Evolutionary conservation across 345 rosid genomes (phyloP).

Genomic region (Kandelia obovata): DNA sequence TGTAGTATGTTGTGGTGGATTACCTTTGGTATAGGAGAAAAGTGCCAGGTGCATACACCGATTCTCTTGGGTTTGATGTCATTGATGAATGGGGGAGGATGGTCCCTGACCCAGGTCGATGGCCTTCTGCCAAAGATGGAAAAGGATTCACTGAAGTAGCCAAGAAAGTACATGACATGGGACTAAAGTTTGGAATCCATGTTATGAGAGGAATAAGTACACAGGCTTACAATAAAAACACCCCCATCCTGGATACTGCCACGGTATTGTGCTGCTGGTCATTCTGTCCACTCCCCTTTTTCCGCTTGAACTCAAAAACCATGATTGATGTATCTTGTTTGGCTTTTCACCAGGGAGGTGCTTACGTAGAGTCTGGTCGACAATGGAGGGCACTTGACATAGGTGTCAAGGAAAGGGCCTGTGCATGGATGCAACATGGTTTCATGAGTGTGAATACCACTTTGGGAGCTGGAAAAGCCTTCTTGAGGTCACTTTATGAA

Average conservation of each 20-base stretch:
- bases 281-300: too few species aligned
- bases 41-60: constrained; percentile 64
- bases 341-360: constrained; percentile 48
- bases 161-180: constrained; percentile 68
- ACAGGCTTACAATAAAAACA: constrained; percentile 79
- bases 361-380: constrained; percentile 53
- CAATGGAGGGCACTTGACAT: constrained; percentile 76
- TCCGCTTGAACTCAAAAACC: not conserved
- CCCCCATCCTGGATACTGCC: constrained; percentile 55
- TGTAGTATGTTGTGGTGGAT: constrained; percentile 89
- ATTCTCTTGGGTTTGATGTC: constrained; percentile 82
- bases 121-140: constrained; percentile 89
- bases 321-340: constrained; percentile 9
- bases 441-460: constrained; percentile 84
- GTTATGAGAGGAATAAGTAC: constrained; percentile 91
- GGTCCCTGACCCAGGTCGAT: constrained; percentile 73
- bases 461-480: constrained; percentile 74
- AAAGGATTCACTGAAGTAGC: constrained; percentile 83
- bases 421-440: constrained; percentile 90
- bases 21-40: constrained; percentile 91
- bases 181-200: constrained; percentile 93
- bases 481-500: constrained; percentile 75
- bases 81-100: constrained; percentile 93
- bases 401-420: constrained; percentile 75
- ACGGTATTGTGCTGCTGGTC: constrained; percentile 36